Base-by-base conservation (phyloP, 129 eudicot genomes). In the Gnaphalium uliginosum region DNA sequence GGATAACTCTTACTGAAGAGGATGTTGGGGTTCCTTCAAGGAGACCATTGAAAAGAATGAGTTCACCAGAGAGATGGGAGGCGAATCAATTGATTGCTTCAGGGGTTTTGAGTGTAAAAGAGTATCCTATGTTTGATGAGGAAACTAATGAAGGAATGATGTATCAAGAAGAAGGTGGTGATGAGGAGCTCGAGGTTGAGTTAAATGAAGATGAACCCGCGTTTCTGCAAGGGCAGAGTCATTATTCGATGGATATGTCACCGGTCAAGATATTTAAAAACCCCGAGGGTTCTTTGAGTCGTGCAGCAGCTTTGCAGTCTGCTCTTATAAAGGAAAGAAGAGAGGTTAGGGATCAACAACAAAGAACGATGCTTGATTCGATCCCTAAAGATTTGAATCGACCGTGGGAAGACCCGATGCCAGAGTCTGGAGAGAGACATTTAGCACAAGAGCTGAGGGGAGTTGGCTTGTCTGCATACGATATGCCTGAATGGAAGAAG, bases 321-420 rank as follows among this genome's bases (percentile, higher is more conserved):
- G 98, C 96, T 77, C 75, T 93, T 62, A 88, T 90, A 32, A 93
- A 93, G 69, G 98, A 93, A 76, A 88, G 98, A 71, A 81, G 98
- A 79, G 98, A 93, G 85, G 96, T 93, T 19, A 83, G 96, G 73
- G 96, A 86, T 57, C 98, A 90, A 59, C 92, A 93, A 43, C 91
- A 93, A 77, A 78, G 96, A 65, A 88, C 92, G 17, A 90, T 90
- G 96, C 84, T 93, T 59, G 96, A 93, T 79, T 93, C 98, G 18
- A 93, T 93, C 8, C 96, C 96, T 2, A 90, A 93, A 80, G 98
- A 93, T 90, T 87, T 90, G 66, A 93, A 93, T 56, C 88, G 96
- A 32, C 98, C 98, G 0, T 93, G 98, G 98, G 98, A 93, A 88
- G 98, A 93, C 68, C 98, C 98, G 59, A 93, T 93, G 96, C 96